Base-by-base conservation (phyloP, 495 filamentous ascomycete genomes). In the Lasiosphaeria hispida region DNA sequence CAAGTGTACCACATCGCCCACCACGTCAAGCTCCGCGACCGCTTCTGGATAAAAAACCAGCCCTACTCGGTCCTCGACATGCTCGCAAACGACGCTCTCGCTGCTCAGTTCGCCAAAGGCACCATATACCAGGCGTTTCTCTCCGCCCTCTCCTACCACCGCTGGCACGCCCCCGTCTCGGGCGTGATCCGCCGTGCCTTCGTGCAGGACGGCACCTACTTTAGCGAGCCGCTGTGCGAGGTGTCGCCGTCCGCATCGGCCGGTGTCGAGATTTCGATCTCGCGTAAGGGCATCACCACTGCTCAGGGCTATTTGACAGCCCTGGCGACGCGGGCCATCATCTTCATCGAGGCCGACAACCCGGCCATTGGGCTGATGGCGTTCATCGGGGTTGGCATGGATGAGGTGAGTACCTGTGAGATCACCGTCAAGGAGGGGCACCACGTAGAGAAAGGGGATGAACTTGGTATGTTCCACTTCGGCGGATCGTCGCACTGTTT, bases 381-480 rank as follows among this genome's bases (percentile, higher is more conserved):
- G 0, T 83, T 88, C 42, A 70, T 91, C 15, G 79, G 76, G 4
- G 76, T 90, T 1, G 87, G 85, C 10, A 91, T 90, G 87, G 81
- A 81, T 15, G 87, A 91, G 63, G 85, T 89, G 7, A 83, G 79
- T 42, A 84, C 84, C 3, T 88, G 85, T 42, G 85, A 91, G 55
- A 81, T 87, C 23, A 83, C 77, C 7, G 84, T 88, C 1, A 71
- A 73, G 55, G 77, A 82, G 48, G 87, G 85, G 0, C 76, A 88
- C 65, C 72, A 74, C 36, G 61, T 90, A 47, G 69, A 67, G 10
- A 89, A 89, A 71, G 87, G 87, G 13, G 82, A 89, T 8, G 69
- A 87, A 67, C 70, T 84, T 39, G 87, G 86, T 17, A 88, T 87
- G 85, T 90, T 90, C 67, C 87, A 89, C 66, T 89, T 85, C 69